Evolutionary conservation across 148 eudicot genomes (phyloP).

Genomic region (Chenopodium berlandieri): DNA sequence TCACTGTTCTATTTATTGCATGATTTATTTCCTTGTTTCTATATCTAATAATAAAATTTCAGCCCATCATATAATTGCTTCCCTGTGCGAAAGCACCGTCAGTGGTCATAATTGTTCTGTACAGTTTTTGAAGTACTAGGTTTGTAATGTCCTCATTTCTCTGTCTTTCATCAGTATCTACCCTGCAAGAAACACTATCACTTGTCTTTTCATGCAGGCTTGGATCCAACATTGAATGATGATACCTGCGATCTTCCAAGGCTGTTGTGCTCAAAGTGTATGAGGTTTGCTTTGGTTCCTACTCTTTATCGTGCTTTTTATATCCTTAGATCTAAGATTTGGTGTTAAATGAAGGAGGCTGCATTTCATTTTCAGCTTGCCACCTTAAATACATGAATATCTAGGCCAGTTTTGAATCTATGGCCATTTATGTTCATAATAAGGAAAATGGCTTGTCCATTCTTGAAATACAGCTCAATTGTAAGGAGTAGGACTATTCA

Average conservation of each 20-base stretch:
- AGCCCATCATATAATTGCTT: not conserved
- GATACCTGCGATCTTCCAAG: not conserved
- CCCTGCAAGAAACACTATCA: no score
- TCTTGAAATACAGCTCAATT: not conserved
- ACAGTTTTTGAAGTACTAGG: not conserved
- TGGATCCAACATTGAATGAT: not conserved
- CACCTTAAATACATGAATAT: not conserved
- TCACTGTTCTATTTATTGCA: not conserved
- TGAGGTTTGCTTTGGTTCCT: conserved; percentile 4
- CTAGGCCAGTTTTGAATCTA: no score
- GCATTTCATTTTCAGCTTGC: not conserved
- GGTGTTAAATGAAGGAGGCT: not conserved
- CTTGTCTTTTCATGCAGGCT: conserved; percentile 11
- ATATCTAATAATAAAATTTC: not conserved
- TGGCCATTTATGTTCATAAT: no score
- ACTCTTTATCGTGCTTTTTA: not conserved
- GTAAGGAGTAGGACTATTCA: no score
- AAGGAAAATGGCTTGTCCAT: not conserved
- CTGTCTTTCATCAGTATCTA: no score
- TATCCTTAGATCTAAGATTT: not conserved
- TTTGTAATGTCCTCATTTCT: no score
- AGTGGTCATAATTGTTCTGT: not conserved
- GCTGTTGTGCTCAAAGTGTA: not conserved
- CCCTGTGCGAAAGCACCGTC: not conserved
- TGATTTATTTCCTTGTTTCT: not conserved